phyloP scores from a whole-genome alignment of 192 early-diverging fungal species.

The Coemansia sp. region DNA sequence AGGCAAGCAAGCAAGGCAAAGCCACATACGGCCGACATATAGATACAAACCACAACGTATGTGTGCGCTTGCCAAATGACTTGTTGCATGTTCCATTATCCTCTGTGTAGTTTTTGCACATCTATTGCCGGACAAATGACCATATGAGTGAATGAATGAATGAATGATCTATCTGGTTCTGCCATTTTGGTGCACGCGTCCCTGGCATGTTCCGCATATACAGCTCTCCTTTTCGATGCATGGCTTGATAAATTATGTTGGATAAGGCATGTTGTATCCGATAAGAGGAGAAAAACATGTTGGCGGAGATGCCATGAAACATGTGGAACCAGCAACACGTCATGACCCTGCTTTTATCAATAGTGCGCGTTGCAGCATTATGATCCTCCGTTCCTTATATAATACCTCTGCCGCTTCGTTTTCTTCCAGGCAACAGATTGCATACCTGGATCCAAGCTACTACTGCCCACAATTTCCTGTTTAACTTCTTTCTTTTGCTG shows the following conservation, averaged over 20 bases:
- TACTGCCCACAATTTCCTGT: background rate
- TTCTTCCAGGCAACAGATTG: background rate
- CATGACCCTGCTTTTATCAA: background rate
- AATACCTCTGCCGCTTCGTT: background rate
- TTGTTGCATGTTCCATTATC: background rate
- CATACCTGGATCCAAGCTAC: background rate
- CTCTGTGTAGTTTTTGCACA: background rate
- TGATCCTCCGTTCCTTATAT: background rate
- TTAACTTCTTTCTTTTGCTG: background rate
- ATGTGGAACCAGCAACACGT: background rate
- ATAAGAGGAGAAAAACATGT: background rate
- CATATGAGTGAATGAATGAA: background rate
- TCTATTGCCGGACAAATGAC: background rate
- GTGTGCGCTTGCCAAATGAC: slow-evolving; percentile 4
- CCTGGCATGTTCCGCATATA: background rate
- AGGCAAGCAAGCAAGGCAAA: background rate
- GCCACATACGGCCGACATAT: background rate
- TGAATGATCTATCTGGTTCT: slow-evolving; percentile 9
- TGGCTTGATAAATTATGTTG: slow-evolving; percentile 9
- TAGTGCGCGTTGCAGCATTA: background rate
- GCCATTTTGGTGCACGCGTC: background rate
- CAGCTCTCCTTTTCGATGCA: background rate
- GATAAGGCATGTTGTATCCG: background rate
- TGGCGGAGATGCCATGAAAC: background rate
- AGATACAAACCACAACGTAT: background rate